These are phyloP conservation scores for Noccaea caerulescens DNA, from an alignment of 345 rosid species.

Conservation along the genomic window DNA sequence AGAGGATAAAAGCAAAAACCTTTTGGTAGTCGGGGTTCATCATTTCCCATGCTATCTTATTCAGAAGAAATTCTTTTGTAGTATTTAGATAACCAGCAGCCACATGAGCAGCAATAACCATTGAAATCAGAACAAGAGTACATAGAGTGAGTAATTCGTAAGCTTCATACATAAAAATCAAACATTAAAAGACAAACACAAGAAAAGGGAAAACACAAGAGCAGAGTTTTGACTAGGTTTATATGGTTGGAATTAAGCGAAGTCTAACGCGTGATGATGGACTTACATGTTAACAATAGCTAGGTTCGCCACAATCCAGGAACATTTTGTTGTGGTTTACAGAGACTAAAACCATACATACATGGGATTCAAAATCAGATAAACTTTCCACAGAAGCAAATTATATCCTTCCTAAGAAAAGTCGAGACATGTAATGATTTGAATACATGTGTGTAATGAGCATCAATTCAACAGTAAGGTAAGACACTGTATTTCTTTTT, in stretches of 20 bases:
- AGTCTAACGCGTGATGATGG: not conserved
- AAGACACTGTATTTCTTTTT: not conserved
- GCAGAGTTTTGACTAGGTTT: slow-evolving; percentile 6
- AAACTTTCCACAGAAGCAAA: slow-evolving; percentile 14
- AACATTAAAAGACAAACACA: not conserved
- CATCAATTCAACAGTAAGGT: not conserved
- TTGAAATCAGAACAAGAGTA: slow-evolving; percentile 22
- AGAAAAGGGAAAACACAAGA: slow-evolving; percentile 19
- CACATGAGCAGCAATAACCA: slow-evolving; percentile 28
- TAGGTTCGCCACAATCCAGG: slow-evolving; percentile 35
- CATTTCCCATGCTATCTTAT: slow-evolving; percentile 44
- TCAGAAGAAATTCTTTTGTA: slow-evolving; percentile 24
- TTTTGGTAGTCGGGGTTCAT: slow-evolving; percentile 40
- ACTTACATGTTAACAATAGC: slow-evolving; percentile 38
- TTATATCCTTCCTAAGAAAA: not conserved
- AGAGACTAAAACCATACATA: slow-evolving; percentile 38
- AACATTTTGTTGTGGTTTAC: slow-evolving; percentile 37
- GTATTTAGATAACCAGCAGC: slow-evolving; percentile 33
- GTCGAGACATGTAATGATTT: not conserved
- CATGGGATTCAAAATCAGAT: too few species aligned
- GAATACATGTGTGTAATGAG: slow-evolving; percentile 7
- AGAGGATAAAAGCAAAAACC: slow-evolving; percentile 26
- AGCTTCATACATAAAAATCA: not conserved
- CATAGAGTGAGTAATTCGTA: not conserved
- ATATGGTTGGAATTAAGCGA: slow-evolving; percentile 22